Evolutionary conservation across 306 rosid species (phyloP).

Genomic region (Astragalus glycyphyllos): DNA sequence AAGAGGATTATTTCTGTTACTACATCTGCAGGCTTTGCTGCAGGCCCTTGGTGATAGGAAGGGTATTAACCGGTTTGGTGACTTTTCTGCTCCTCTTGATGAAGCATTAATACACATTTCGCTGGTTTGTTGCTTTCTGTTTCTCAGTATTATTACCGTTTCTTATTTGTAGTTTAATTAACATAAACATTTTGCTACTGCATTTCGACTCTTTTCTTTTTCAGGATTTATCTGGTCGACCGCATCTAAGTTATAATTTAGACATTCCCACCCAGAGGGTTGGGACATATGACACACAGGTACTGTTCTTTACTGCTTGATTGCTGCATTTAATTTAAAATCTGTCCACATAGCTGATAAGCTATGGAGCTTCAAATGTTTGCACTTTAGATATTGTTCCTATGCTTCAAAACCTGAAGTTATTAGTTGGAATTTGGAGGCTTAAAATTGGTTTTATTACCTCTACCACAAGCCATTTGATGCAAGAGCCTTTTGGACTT

Average conservation of each 20-base stretch:
- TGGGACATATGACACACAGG: slow-evolving; percentile 94
- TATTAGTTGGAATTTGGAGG: background rate
- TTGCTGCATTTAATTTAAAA: slow-evolving; percentile 16
- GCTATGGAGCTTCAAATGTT: slow-evolving; percentile 20
- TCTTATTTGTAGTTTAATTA: background rate
- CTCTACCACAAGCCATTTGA: background rate
- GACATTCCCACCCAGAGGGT: slow-evolving; percentile 83
- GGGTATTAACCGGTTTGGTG: slow-evolving; percentile 84
- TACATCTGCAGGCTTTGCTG: slow-evolving; percentile 67
- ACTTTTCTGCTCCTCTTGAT: slow-evolving; percentile 93
- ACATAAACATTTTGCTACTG: background rate
- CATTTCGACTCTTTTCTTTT: slow-evolving; percentile 32
- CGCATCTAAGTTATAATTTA: slow-evolving; percentile 72
- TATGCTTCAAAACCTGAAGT: background rate
- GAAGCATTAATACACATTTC: slow-evolving; percentile 86
- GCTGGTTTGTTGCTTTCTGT: slow-evolving; percentile 49
- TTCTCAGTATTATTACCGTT: background rate
- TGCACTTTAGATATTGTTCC: slow-evolving; percentile 18
- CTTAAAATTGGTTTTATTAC: background rate
- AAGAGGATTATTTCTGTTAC: slow-evolving; percentile 24
- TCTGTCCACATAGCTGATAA: slow-evolving; percentile 19
- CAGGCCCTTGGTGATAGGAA: slow-evolving; percentile 91
- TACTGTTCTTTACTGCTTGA: slow-evolving; percentile 40
- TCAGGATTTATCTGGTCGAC: slow-evolving; percentile 92
- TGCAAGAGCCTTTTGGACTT: background rate